phyloP scores from a whole-genome alignment of 78 protist species.

The Isochrysis galbana region DNA sequence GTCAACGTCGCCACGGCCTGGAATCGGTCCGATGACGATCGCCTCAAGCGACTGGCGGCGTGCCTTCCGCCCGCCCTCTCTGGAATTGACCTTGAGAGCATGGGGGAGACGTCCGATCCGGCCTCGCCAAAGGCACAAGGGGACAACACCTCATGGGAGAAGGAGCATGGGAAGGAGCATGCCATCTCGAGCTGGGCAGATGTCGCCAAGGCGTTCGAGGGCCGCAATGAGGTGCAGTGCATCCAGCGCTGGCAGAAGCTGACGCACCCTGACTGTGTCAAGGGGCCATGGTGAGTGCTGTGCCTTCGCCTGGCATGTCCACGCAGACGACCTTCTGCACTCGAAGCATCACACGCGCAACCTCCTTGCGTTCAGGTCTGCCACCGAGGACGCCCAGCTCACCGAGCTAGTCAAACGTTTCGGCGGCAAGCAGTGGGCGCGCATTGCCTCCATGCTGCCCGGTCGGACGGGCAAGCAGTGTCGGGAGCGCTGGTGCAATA shows the following conservation, averaged over 20 bases:
- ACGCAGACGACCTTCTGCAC: neutral
- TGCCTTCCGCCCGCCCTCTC: too few relatives aligned
- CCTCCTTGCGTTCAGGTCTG: neutral
- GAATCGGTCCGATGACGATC: too few relatives aligned
- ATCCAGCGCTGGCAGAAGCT: neutral
- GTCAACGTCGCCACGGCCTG: too few relatives aligned
- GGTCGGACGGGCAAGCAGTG: constrained; percentile 48
- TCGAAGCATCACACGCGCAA: neutral
- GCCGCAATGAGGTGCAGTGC: neutral
- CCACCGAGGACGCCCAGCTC: constrained; percentile 6
- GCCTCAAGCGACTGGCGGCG: too few relatives aligned
- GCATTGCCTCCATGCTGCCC: constrained; percentile 13
- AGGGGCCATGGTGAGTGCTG: neutral
- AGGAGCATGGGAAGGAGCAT: too few relatives aligned
- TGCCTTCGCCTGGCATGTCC: neutral
- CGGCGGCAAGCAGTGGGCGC: constrained; percentile 44
- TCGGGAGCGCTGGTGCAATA: constrained; percentile 47
- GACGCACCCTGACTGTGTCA: neutral
- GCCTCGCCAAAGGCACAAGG: too few relatives aligned
- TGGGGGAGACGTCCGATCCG: too few relatives aligned
- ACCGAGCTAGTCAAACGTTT: neutral
- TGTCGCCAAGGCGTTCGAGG: neutral
- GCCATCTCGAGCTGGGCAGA: neutral
- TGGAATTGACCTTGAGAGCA: too few relatives aligned
- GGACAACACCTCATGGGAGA: too few relatives aligned